A percentile compares a stretch with the other conserved stretches of the same genome.
Conservation (phyloP, 2,329 filamentous ascomycete genomes). For the Botryosphaeria dothidea region DNA sequence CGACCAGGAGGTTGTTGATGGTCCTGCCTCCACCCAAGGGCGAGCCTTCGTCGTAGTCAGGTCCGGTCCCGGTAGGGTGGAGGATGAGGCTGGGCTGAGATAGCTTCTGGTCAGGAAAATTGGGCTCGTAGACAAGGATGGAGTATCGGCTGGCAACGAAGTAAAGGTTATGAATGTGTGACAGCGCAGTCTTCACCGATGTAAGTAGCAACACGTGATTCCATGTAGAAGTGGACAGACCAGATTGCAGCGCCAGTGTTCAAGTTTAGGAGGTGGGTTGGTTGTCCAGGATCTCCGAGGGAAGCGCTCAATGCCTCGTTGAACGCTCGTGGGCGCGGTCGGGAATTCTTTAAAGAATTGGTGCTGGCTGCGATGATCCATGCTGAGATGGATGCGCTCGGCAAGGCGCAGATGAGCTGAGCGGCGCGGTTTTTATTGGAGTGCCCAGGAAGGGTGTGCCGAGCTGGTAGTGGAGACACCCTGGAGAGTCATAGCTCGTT, state of each 20-base stretch:
- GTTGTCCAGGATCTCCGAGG: conserved; percentile 18
- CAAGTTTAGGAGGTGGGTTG: conserved; percentile 26
- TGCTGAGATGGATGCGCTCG: neutral
- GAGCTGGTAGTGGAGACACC: neutral
- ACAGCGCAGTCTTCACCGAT: conserved; percentile 44
- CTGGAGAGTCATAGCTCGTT: neutral
- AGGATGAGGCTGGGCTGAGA: conserved; percentile 41
- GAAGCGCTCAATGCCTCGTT: conserved; percentile 28
- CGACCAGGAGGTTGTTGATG: conserved; percentile 47
- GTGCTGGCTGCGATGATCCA: neutral
- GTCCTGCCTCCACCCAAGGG: conserved; percentile 28
- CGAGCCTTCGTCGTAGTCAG: conserved; percentile 21
- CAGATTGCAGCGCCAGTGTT: conserved; percentile 45
- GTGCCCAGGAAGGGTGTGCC: neutral
- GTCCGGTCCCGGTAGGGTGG: conserved; percentile 36
- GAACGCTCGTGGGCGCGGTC: conserved; percentile 27
- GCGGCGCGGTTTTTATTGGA: neutral
- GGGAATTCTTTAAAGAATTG: conserved; percentile 17
- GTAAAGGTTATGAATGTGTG: conserved; percentile 49
- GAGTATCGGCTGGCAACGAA: conserved; percentile 45
- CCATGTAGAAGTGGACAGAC: conserved; percentile 21
- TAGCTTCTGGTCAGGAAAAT: conserved; percentile 44
- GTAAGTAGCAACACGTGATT: conserved; percentile 4
- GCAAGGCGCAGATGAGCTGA: neutral
- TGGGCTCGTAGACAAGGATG: conserved; percentile 47